These are phyloP conservation scores for Hypoxylon sp. DNA, from an alignment of 2,329 filamentous ascomycete species.

Conservation along the genomic window DNA sequence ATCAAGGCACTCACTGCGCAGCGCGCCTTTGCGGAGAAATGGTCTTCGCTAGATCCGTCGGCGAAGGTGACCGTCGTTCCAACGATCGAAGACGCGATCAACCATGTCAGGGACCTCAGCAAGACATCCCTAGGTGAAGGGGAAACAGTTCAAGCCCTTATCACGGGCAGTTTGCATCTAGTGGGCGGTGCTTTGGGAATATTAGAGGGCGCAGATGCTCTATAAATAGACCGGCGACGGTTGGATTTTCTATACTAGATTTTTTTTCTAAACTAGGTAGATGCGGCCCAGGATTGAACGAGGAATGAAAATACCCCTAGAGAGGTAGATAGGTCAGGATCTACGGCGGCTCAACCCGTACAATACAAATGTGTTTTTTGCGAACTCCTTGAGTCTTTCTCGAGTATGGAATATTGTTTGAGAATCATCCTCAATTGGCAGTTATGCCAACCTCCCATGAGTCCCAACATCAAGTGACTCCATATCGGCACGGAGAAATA, in stretches of 20 bases:
- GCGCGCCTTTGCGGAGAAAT: constrained; percentile 67
- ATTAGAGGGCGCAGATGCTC: constrained; percentile 63
- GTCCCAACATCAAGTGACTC: not conserved
- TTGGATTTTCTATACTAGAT: constrained; percentile 1
- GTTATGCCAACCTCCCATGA: not conserved
- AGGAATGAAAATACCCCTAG: constrained; percentile 27
- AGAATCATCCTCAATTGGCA: not conserved
- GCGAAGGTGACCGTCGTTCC: constrained; percentile 64
- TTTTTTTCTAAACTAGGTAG: constrained; percentile 3
- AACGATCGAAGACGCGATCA: constrained; percentile 70
- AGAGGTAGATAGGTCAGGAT: constrained; percentile 26
- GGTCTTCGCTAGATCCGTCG: constrained; percentile 63
- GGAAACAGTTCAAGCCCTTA: constrained; percentile 62
- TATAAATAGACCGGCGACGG: constrained; percentile 50
- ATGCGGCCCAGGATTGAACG: constrained; percentile 18
- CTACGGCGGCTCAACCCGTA: constrained; percentile 43
- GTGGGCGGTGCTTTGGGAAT: constrained; percentile 69
- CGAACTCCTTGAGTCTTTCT: not conserved
- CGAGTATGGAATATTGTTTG: not conserved
- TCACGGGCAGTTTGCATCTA: constrained; percentile 75
- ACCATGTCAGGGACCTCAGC: constrained; percentile 59
- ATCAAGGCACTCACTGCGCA: constrained; percentile 68
- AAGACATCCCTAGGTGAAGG: constrained; percentile 50
- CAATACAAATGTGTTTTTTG: constrained; percentile 24
- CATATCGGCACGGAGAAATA: not conserved